phyloP scores from a whole-genome alignment of 129 eudicot genomes.

The Helichrysum umbraculigerum region DNA sequence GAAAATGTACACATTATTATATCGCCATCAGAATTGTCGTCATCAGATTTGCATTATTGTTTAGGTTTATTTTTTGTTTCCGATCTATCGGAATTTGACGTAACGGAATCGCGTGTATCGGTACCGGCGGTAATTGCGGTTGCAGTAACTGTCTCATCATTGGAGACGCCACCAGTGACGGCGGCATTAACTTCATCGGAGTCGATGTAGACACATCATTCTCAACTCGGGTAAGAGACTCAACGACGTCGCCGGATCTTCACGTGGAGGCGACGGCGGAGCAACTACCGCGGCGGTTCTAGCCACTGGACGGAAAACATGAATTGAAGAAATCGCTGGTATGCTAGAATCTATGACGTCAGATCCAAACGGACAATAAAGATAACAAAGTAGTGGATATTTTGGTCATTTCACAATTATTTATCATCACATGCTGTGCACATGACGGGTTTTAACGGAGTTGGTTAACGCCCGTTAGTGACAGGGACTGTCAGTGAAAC shows the following conservation, averaged over 20 bases:
- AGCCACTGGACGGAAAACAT: slow-evolving; percentile 57
- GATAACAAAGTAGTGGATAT: too few relatives aligned
- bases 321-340: slow-evolving; percentile 36
- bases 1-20: too few relatives aligned
- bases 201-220: slow-evolving; percentile 25
- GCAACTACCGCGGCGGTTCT: slow-evolving; percentile 49
- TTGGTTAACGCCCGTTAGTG: too few relatives aligned
- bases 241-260: slow-evolving; percentile 61
- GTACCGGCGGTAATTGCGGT: slow-evolving; percentile 26
- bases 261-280: slow-evolving; percentile 21
- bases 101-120: slow-evolving; percentile 22
- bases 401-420: too few relatives aligned
- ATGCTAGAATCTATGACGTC: slow-evolving; percentile 66
- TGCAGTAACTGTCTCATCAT: slow-evolving; percentile 28
- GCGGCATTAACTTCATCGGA: slow-evolving; percentile 23
- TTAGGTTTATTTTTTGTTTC: slow-evolving; percentile 20
- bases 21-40: slow-evolving; percentile 39
- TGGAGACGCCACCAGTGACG: slow-evolving; percentile 15
- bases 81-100: slow-evolving; percentile 29
- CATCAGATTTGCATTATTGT: slow-evolving; percentile 24
- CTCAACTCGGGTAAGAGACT: slow-evolving; percentile 62
- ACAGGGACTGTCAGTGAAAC: too few relatives aligned
- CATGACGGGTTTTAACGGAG: too few relatives aligned
- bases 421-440: too few relatives aligned
- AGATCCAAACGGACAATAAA: too few relatives aligned